Evolutionary conservation across 805 yeast genomes (phyloP), one percentile per base, ranked within the genome.

Genomic region (Metschnikowia anglica): DNA sequence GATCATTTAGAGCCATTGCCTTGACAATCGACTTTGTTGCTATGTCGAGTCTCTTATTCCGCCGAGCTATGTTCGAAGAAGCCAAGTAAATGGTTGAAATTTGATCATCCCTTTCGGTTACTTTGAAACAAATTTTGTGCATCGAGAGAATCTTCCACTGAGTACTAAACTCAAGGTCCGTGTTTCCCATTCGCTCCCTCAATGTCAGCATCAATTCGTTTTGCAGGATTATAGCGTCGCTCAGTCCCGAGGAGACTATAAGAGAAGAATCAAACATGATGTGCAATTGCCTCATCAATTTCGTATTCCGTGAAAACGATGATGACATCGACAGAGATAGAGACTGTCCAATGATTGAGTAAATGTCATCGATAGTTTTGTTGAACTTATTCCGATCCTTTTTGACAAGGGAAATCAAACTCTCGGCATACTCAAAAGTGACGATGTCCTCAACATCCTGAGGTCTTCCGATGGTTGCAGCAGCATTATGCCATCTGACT

Each of bases 11-110:
- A 2, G 68, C 63, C 62, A 78, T 66, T 1, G 88, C 88, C 53
- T 79, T 72, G 56, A 85, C 74, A 17, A 85, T 76, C 7, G 82
- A 73, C 16, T 81, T 75, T 2, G 88, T 80, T 0, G 97, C 84
- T 28, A 88, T 70, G 53, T 87, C 93, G 2, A 83, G 65, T 46
- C 90, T 74, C 8, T 80, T 77, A 45, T 81, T 80, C 43, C 79
- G 74, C 38, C 97, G 66, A 5, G 95, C 81, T 18, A 85, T 67
- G 37, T 72, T 69, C 0, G 96, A 81, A 25, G 83, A 74, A 16
- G 72, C 64, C 15, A 87, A 65, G 65, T 82, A 79, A 0, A 82
- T 73, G 19, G 75, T 70, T 6, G 70, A 56, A 4, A 57, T 52
- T 33, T 78, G 76, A 9, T 73, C 56, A 36, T 70, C 70, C 1